These are phyloP conservation scores for Phytophthora agathidicida DNA, from an alignment of 352 stramenopile genomes.

Conservation along the genomic window DNA sequence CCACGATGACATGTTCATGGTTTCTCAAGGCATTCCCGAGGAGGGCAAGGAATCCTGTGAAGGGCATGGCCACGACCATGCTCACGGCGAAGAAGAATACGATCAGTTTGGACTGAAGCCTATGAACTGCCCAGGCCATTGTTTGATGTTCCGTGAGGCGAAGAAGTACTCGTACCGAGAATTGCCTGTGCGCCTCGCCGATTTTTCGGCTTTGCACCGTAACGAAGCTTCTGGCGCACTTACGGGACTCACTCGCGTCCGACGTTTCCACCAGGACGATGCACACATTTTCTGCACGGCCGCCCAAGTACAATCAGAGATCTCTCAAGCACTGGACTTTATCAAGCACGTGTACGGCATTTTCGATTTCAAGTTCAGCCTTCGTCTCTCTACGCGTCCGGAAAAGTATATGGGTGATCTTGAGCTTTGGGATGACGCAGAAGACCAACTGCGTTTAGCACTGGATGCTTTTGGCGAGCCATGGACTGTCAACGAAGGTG, in stretches of 20 bases:
- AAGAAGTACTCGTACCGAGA: slow-evolving; percentile 96
- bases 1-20: slow-evolving; percentile 96
- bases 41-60: slow-evolving; percentile 35
- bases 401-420: slow-evolving; percentile 95
- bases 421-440: slow-evolving; percentile 93
- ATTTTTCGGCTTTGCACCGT: slow-evolving; percentile 95
- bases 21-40: slow-evolving; percentile 68
- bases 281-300: slow-evolving; percentile 98
- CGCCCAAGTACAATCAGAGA: slow-evolving; percentile 96
- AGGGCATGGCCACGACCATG: slow-evolving; percentile 22
- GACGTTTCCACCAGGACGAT: slow-evolving; percentile 99
- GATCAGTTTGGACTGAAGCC: slow-evolving; percentile 98
- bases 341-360: slow-evolving; percentile 94
- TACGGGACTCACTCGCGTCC: slow-evolving; percentile 95
- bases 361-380: slow-evolving; percentile 96
- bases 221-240: slow-evolving; percentile 97
- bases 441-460: slow-evolving; percentile 72
- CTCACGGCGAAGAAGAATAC: slow-evolving; percentile 38
- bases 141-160: slow-evolving; percentile 96
- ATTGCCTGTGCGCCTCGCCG: slow-evolving; percentile 93
- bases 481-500: slow-evolving; percentile 93
- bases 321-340: slow-evolving; percentile 93
- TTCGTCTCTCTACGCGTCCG: slow-evolving; percentile 93
- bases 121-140: slow-evolving; percentile 99
- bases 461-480: slow-evolving; percentile 73